A percentile compares a stretch with the other conserved stretches of the same genome.
Conservation (phyloP, 2,329 filamentous ascomycete species). For the Sarocladium oryzae region DNA sequence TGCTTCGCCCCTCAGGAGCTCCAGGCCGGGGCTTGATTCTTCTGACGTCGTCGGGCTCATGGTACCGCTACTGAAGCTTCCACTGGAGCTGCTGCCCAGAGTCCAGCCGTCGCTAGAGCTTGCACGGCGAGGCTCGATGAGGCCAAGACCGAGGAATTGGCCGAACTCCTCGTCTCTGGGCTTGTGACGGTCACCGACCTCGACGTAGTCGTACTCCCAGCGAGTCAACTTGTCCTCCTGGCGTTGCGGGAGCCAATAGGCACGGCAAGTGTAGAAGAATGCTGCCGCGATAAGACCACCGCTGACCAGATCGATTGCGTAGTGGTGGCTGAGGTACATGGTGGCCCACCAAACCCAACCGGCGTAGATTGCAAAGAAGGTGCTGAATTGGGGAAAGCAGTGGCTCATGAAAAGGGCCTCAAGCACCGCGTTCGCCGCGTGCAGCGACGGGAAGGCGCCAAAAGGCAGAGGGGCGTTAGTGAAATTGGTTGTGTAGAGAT, state of each 20-base stretch:
- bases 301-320: constrained; percentile 85
- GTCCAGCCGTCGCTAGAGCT: constrained; percentile 83
- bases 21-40: constrained; percentile 26
- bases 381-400: constrained; percentile 77
- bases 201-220: constrained; percentile 94
- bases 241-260: constrained; percentile 72
- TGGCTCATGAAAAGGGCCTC: constrained; percentile 91
- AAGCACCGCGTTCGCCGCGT: constrained; percentile 82
- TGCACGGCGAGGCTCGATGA: constrained; percentile 35
- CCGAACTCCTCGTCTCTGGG: constrained; percentile 40
- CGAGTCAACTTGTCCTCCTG: constrained; percentile 81
- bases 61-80: constrained; percentile 41
- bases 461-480: constrained; percentile 87
- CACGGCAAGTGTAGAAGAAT: constrained; percentile 76
- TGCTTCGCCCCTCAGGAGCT: constrained; percentile 22
- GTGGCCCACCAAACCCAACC: constrained; percentile 98
- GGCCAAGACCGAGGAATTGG: constrained; percentile 39
- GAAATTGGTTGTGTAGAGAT: constrained; percentile 90
- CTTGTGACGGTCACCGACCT: constrained; percentile 60
- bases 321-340: constrained; percentile 97
- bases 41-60: constrained; percentile 44
- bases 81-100: constrained; percentile 66
- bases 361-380: constrained; percentile 75
- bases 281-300: constrained; percentile 73
- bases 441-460: constrained; percentile 88